A percentile compares a stretch with the other conserved stretches of the same genome.
phyloP scores from a whole-genome alignment of 2,329 filamentous ascomycete species.

The Phaeomoniella chlamydospora region DNA sequence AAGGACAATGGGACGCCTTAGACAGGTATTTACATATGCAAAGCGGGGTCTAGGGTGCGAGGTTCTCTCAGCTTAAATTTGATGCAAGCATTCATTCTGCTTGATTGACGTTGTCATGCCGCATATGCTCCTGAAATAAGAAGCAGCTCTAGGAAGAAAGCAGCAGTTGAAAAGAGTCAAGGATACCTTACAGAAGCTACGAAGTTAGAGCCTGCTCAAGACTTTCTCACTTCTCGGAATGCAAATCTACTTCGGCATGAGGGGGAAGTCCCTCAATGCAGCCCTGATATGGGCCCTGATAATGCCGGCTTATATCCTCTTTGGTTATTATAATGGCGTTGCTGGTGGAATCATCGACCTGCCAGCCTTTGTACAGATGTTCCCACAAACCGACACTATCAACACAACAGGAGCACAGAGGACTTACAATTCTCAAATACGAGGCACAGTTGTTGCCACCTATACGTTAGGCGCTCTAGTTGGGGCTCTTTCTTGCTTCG shows the following conservation, averaged over 20 bases:
- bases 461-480: slow-evolving; percentile 32
- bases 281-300: slow-evolving; percentile 21
- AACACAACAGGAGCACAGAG: slow-evolving; percentile 26
- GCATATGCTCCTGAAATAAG: too few relatives aligned
- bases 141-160: too few relatives aligned
- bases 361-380: slow-evolving; percentile 24
- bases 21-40: too few relatives aligned
- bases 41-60: too few relatives aligned
- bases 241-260: slow-evolving; percentile 1
- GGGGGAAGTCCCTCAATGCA: slow-evolving; percentile 2
- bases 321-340: slow-evolving; percentile 38
- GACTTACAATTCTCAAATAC: slow-evolving; percentile 21
- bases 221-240: too few relatives aligned
- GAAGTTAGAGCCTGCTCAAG: too few relatives aligned
- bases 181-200: too few relatives aligned
- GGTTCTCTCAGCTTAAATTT: too few relatives aligned
- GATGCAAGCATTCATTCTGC: too few relatives aligned
- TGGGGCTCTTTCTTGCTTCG: slow-evolving; percentile 29
- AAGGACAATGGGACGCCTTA: too few relatives aligned
- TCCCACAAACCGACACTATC: slow-evolving; percentile 35
- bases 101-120: too few relatives aligned
- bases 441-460: slow-evolving; percentile 23
- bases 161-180: too few relatives aligned
- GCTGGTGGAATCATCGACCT: slow-evolving; percentile 28
- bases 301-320: slow-evolving; percentile 31